Conservation (phyloP, 2,329 filamentous ascomycete genomes). For the Ophiocordyceps unilateralis region DNA sequence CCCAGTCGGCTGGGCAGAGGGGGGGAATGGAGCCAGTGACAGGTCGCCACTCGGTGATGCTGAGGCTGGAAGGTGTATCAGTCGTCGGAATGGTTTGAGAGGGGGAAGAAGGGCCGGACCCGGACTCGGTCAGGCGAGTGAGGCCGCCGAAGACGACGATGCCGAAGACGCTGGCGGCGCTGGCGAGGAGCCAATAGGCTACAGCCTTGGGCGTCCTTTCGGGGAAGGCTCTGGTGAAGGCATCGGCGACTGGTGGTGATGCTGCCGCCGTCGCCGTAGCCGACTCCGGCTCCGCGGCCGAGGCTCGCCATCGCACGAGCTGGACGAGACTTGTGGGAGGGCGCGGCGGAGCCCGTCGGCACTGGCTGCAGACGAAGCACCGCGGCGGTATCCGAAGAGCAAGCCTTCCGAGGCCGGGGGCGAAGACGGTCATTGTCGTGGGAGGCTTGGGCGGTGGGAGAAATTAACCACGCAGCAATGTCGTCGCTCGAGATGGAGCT, state of each 20-base stretch:
- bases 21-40: constrained; percentile 87
- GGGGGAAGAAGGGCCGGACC: constrained; percentile 33
- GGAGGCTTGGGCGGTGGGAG: not conserved
- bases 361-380: constrained; percentile 32
- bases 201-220: constrained; percentile 59
- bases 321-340: not conserved
- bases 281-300: constrained; percentile 15
- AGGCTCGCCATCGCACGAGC: constrained; percentile 19
- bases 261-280: constrained; percentile 7
- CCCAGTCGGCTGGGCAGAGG: constrained; percentile 64
- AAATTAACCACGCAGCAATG: too few species aligned
- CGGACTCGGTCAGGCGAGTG: constrained; percentile 88
- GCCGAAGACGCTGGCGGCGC: constrained; percentile 85
- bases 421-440: constrained; percentile 21
- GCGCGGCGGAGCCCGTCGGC: constrained; percentile 13
- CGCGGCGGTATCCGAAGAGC: constrained; percentile 20
- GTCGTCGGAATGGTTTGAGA: not conserved
- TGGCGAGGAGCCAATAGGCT: constrained; percentile 83
- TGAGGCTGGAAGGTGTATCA: constrained; percentile 42
- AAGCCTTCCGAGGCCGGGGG: constrained; percentile 23
- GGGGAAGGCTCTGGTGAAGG: constrained; percentile 22
- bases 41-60: constrained; percentile 97
- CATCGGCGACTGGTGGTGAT: not conserved
- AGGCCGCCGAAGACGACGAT: constrained; percentile 92
- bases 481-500: not conserved